Conservation (phyloP, 2,329 filamentous ascomycete genomes). For the Karstenula rhodostoma region DNA sequence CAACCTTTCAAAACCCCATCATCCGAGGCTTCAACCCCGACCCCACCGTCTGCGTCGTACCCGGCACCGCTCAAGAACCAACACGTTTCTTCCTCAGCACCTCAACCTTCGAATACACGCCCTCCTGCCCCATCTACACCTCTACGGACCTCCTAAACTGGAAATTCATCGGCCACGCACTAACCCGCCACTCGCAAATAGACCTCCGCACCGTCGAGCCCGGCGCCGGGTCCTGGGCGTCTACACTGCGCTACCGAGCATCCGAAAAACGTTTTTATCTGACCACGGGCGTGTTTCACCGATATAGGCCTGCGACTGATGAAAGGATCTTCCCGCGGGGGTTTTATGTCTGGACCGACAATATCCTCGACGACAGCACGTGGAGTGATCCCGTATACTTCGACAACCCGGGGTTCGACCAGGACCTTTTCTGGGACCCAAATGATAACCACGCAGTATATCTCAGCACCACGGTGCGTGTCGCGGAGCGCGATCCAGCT, state of each 20-base stretch:
- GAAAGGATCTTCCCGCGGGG: conserved; percentile 54
- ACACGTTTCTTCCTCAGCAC: conserved; percentile 59
- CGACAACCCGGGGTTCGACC: conserved; percentile 34
- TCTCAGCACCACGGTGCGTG: conserved; percentile 27
- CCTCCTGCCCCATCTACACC: conserved; percentile 61
- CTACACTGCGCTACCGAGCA: conserved; percentile 44
- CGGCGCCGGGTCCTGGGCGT: conserved; percentile 32
- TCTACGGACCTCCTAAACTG: conserved; percentile 51
- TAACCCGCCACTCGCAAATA: conserved; percentile 49
- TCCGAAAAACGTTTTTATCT: conserved; percentile 28
- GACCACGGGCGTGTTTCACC: conserved; percentile 35
- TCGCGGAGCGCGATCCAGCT: conserved; percentile 24
- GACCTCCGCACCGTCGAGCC: conserved; percentile 39
- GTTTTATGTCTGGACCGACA: conserved; percentile 53
- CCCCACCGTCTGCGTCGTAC: conserved; percentile 54
- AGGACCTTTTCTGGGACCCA: conserved; percentile 60
- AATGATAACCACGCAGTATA: conserved; percentile 64
- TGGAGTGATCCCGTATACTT: conserved; percentile 38
- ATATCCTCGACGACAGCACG: conserved; percentile 25
- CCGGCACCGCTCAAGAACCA: conserved; percentile 15
- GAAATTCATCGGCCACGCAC: conserved; percentile 48
- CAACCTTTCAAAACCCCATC: conserved; percentile 51
- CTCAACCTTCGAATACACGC: conserved; percentile 62
- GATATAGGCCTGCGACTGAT: conserved; percentile 36
- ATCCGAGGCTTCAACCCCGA: conserved; percentile 61